These are phyloP conservation scores for Quercus variabilis DNA, from an alignment of 306 rosid genomes.

Conservation along the genomic window DNA sequence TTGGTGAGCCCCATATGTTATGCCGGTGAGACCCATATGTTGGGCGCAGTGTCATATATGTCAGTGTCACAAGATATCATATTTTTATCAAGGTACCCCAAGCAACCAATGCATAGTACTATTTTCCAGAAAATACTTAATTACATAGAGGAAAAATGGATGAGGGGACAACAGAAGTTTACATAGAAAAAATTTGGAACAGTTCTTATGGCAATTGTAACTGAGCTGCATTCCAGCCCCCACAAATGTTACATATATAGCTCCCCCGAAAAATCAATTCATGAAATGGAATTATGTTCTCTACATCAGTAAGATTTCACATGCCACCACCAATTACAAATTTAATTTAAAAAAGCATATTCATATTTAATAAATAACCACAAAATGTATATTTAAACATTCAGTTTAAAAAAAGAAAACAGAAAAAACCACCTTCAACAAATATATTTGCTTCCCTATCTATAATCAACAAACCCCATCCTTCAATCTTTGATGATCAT, in stretches of 20 bases:
- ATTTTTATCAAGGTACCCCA: background rate
- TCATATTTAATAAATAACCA: conserved; percentile 11
- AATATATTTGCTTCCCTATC: conserved; percentile 8
- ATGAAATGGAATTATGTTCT: conserved; percentile 19
- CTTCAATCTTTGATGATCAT: conserved; percentile 10
- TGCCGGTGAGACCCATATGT: too few relatives aligned
- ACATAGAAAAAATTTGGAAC: background rate
- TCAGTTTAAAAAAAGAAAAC: background rate
- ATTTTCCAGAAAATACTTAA: background rate
- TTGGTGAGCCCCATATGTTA: too few relatives aligned
- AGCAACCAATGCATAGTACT: background rate
- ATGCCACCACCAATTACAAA: conserved; percentile 8
- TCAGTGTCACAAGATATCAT: background rate
- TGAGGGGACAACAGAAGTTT: conserved; percentile 28
- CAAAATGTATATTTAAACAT: background rate
- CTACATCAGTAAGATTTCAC: conserved; percentile 24
- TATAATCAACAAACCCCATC: conserved; percentile 18
- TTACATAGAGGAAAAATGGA: background rate
- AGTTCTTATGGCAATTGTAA: too few relatives aligned
- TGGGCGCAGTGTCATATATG: too few relatives aligned
- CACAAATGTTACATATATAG: too few relatives aligned
- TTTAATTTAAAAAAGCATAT: conserved; percentile 7
- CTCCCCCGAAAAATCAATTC: background rate
- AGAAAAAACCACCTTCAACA: conserved; percentile 7
- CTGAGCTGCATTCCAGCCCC: too few relatives aligned